phyloP scores from a whole-genome alignment of 768 basidiomycete genomes.

The Amanita fuliginea region DNA sequence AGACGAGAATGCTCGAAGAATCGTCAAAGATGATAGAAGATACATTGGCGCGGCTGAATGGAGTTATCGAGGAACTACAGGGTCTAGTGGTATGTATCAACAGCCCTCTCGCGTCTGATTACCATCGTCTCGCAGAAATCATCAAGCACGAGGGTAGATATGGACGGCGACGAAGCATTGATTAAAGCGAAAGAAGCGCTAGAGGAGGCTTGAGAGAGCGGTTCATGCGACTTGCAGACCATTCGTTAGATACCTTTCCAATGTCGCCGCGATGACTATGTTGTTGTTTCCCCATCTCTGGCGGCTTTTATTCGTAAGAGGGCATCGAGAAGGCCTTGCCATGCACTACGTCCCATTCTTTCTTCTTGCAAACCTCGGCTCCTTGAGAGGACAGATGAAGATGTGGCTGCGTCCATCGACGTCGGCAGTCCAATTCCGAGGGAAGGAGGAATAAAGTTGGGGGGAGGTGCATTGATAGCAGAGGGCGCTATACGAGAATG shows the following conservation, averaged over 20 bases:
- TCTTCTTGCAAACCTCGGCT: slow-evolving; percentile 70
- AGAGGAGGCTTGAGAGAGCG: slow-evolving; percentile 16
- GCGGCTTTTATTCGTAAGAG: slow-evolving; percentile 49
- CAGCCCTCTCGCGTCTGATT: background rate
- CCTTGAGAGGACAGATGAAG: slow-evolving; percentile 4
- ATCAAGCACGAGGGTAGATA: slow-evolving; percentile 30
- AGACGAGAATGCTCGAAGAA: slow-evolving; percentile 67
- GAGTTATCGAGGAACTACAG: slow-evolving; percentile 50
- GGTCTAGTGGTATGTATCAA: slow-evolving; percentile 51
- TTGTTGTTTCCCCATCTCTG: slow-evolving; percentile 16
- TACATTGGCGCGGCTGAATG: slow-evolving; percentile 46
- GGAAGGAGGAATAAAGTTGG: slow-evolving; percentile 64
- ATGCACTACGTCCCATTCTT: slow-evolving; percentile 65
- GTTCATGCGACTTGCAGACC: background rate
- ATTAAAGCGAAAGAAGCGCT: slow-evolving; percentile 49
- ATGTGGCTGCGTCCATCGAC: background rate
- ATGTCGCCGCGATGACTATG: background rate
- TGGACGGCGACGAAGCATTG: slow-evolving; percentile 33
- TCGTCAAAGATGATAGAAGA: slow-evolving; percentile 74
- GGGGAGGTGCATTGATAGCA: slow-evolving; percentile 74
- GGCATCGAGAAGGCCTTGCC: slow-evolving; percentile 63
- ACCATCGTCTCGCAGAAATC: slow-evolving; percentile 20
- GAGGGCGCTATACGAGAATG: slow-evolving; percentile 77
- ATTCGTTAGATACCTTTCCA: background rate
- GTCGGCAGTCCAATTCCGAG: slow-evolving; percentile 65